phyloP scores from a whole-genome alignment of 73 alveolate species.

The Diophrys appendiculata region DNA sequence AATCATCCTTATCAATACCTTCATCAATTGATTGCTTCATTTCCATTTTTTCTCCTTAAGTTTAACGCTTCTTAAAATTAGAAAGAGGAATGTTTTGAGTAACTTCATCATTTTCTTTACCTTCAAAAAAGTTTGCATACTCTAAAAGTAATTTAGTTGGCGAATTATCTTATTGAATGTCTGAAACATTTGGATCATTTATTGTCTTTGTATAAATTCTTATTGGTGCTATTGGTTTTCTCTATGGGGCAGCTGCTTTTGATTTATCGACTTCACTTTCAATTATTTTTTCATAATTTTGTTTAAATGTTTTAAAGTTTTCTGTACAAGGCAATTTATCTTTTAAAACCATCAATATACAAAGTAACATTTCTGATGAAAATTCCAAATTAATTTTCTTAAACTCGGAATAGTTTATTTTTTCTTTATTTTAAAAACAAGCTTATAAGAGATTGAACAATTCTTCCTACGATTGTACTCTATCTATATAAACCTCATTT shows the following conservation, averaged over 20 bases:
- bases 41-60: neutral
- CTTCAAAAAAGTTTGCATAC: neutral
- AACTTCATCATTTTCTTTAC: neutral
- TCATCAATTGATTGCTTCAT: neutral
- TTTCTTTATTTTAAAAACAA: slow-evolving; percentile 39
- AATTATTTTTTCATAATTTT: slow-evolving; percentile 50
- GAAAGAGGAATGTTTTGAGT: neutral
- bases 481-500: slow-evolving; percentile 11
- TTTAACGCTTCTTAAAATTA: neutral
- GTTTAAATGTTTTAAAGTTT: slow-evolving; percentile 41
- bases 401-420: slow-evolving; percentile 43
- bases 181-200: neutral
- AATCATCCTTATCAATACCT: neutral
- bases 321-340: slow-evolving; percentile 64
- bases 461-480: slow-evolving; percentile 49
- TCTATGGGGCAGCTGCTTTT: neutral
- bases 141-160: neutral
- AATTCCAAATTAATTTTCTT: slow-evolving; percentile 29
- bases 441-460: slow-evolving; percentile 26
- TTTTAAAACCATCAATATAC: slow-evolving; percentile 38
- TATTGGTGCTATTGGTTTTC: neutral
- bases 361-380: slow-evolving; percentile 55
- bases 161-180: neutral
- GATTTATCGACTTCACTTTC: slow-evolving; percentile 13
- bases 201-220: neutral